phyloP scores from a whole-genome alignment of 163 green algal genomes.

The Chlorella variabilis region DNA sequence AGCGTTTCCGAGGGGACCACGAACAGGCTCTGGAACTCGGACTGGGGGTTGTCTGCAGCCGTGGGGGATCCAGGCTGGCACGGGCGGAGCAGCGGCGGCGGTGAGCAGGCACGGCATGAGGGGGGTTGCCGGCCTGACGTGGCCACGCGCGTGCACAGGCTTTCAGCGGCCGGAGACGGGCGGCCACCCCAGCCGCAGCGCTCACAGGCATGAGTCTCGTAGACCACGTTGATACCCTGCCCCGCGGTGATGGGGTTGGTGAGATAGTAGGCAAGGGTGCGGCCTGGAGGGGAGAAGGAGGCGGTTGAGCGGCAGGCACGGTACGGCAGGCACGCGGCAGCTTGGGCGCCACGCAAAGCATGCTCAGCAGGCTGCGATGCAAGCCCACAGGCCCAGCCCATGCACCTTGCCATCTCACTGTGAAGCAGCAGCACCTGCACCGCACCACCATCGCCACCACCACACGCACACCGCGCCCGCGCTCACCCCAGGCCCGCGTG shows the following conservation, averaged over 20 bases:
- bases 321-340: no score
- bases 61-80: no score
- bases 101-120: no score
- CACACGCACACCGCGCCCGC: no score
- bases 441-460: no score
- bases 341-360: no score
- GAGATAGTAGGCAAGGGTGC: conserved; percentile 18
- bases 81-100: background rate
- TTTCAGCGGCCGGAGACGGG: background rate
- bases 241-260: conserved; percentile 29
- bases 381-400: no score
- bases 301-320: no score
- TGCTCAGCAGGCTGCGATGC: no score
- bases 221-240: conserved; percentile 22
- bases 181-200: background rate
- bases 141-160: background rate
- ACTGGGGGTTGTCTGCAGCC: conserved; percentile 6
- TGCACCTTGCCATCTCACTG: no score
- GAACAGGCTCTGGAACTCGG: background rate
- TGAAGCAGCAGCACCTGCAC: no score
- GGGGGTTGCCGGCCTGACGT: background rate
- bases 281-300: no score
- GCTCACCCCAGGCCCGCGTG: conserved; percentile 25
- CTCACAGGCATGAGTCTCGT: conserved; percentile 30
- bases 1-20: background rate